Evolutionary conservation across 768 basidiomycete genomes (phyloP).

Genomic region (Tricholoma flavovirens): DNA sequence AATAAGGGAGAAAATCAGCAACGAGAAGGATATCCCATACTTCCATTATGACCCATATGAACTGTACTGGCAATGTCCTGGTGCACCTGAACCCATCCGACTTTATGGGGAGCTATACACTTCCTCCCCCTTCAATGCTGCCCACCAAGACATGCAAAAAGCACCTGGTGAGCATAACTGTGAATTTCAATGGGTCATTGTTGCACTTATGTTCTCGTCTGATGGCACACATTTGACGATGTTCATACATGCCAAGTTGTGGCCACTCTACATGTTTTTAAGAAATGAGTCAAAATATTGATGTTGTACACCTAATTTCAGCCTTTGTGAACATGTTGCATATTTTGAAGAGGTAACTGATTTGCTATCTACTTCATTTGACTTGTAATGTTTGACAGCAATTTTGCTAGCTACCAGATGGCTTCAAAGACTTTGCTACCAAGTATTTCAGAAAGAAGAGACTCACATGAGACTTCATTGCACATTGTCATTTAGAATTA

Average conservation of each 20-base stretch:
- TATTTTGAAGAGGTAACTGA: slow-evolving; percentile 19
- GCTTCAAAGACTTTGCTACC: slow-evolving; percentile 15
- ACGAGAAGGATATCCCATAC: not conserved
- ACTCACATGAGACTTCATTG: not conserved
- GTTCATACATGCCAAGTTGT: slow-evolving; percentile 23
- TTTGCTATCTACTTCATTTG: not conserved
- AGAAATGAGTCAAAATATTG: slow-evolving; percentile 31
- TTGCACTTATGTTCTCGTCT: slow-evolving; percentile 22
- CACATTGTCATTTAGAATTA: slow-evolving; percentile 4
- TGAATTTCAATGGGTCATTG: slow-evolving; percentile 10
- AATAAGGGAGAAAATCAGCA: slow-evolving; percentile 10
- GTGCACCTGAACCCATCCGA: not conserved
- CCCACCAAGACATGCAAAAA: slow-evolving; percentile 5
- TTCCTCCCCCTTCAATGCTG: slow-evolving; percentile 10
- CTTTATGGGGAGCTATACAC: slow-evolving; percentile 16
- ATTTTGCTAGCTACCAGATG: slow-evolving; percentile 13
- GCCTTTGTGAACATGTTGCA: slow-evolving; percentile 22
- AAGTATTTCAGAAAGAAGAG: not conserved
- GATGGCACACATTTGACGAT: slow-evolving; percentile 24
- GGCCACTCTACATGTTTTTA: slow-evolving; percentile 31
- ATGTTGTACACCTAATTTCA: slow-evolving; percentile 14
- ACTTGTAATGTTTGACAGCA: not conserved
- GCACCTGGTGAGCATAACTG: slow-evolving; percentile 6
- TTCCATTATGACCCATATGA: slow-evolving; percentile 19
- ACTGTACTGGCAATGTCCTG: slow-evolving; percentile 9